Evolutionary conservation across 257 asterid genomes (phyloP).

Genomic region (Przewalskia tangutica): DNA sequence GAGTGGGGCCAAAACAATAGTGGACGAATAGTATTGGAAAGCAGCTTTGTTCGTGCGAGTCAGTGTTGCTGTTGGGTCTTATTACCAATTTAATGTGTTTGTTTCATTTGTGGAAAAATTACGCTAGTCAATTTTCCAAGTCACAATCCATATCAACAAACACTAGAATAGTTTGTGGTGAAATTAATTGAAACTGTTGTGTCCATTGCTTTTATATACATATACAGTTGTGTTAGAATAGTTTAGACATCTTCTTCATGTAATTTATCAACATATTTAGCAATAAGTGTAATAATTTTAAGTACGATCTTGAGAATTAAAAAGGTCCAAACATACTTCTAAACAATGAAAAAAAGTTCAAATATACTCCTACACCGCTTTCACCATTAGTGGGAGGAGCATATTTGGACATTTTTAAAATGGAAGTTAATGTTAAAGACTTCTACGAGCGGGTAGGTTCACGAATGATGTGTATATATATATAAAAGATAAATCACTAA

Average conservation of each 20-base stretch:
- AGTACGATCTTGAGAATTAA: too few species aligned
- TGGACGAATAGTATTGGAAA: background rate
- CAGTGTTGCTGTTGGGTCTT: background rate
- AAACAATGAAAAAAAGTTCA: too few species aligned
- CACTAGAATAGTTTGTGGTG: too few species aligned
- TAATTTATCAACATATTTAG: too few species aligned
- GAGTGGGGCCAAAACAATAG: background rate
- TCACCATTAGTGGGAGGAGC: background rate
- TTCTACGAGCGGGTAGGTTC: background rate
- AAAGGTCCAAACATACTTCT: background rate
- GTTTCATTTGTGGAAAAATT: slow-evolving; percentile 4
- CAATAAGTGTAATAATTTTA: background rate
- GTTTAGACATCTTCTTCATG: background rate
- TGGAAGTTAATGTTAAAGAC: background rate
- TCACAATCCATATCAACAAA: background rate
- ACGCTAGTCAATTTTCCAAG: background rate
- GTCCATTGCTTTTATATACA: background rate
- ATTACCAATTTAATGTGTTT: background rate
- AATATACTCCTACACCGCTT: background rate
- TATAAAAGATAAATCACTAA: background rate
- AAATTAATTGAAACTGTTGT: background rate
- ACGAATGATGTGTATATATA: background rate
- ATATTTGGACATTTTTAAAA: background rate
- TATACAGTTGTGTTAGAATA: too few species aligned
- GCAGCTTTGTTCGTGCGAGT: background rate